phyloP scores from a whole-genome alignment of 805 yeast genomes.

The Myxozyma sirexii region DNA sequence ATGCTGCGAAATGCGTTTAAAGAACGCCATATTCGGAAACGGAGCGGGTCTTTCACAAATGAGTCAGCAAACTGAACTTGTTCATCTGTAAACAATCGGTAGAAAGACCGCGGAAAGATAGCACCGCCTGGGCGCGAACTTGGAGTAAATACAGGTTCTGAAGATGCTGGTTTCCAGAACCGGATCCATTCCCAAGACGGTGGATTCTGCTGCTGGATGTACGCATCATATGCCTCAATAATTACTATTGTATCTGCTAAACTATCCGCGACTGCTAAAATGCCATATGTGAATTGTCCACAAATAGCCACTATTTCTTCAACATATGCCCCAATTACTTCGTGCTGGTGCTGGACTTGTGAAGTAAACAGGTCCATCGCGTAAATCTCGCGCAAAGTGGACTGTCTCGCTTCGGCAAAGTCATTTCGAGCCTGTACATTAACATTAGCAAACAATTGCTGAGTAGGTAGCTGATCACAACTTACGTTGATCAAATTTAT shows the following conservation, averaged over 20 bases:
- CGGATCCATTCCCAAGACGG: conserved; percentile 15
- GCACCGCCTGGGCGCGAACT: not conserved
- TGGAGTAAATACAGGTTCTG: not conserved
- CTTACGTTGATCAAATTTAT: not conserved
- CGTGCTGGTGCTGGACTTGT: conserved; percentile 39
- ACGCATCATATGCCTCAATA: conserved; percentile 4
- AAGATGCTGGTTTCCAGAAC: not conserved
- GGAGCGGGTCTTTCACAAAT: conserved; percentile 14
- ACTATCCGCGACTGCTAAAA: conserved; percentile 64
- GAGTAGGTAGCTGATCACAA: too few species aligned
- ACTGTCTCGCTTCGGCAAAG: conserved; percentile 57
- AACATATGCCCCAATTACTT: conserved; percentile 53
- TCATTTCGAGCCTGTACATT: conserved; percentile 42
- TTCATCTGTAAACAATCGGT: not conserved
- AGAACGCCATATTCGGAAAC: conserved; percentile 43
- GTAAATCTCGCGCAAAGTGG: conserved; percentile 61
- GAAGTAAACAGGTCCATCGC: conserved; percentile 54
- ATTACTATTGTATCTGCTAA: conserved; percentile 40
- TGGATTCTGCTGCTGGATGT: not conserved
- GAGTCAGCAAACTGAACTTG: not conserved
- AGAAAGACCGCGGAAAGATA: not conserved
- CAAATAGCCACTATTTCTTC: conserved; percentile 85
- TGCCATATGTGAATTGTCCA: conserved; percentile 71
- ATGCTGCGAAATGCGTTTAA: conserved; percentile 58
- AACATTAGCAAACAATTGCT: not conserved